These are phyloP conservation scores for Closterium sp. DNA, from an alignment of 139 green algal genomes.

Conservation along the genomic window DNA sequence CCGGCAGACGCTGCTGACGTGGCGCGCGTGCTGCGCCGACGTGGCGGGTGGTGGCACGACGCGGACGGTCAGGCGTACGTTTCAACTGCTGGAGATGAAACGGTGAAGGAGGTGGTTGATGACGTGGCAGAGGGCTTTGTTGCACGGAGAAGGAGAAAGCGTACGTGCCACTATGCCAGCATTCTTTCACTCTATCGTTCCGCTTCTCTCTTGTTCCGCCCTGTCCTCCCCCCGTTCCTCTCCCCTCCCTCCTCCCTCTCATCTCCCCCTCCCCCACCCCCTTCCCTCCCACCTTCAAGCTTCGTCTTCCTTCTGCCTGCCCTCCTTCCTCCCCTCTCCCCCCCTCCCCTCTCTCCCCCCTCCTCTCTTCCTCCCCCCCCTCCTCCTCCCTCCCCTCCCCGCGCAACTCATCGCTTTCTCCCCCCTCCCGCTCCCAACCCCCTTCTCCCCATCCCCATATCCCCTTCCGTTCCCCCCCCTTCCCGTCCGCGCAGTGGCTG, in stretches of 20 bases:
- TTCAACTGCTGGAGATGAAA: not conserved
- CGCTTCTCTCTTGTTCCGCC: not conserved
- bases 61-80: not conserved
- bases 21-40: not conserved
- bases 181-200: not conserved
- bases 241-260: not conserved
- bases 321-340: too few species aligned
- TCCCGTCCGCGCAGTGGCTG: not conserved
- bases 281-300: too few species aligned
- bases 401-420: too few species aligned
- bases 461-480: not conserved
- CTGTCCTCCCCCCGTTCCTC: not conserved
- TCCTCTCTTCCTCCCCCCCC: too few species aligned
- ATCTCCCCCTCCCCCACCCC: not conserved
- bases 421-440: too few species aligned
- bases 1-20: not conserved
- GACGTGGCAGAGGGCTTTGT: not conserved
- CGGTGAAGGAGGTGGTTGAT: not conserved
- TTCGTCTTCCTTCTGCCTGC: too few species aligned
- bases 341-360: too few species aligned
- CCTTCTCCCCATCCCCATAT: not conserved
- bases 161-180: not conserved
- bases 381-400: too few species aligned
- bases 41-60: not conserved
- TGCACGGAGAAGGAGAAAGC: not conserved